Evolutionary conservation across 441 rosid genomes (phyloP).

Genomic region (Populus hybrid): DNA sequence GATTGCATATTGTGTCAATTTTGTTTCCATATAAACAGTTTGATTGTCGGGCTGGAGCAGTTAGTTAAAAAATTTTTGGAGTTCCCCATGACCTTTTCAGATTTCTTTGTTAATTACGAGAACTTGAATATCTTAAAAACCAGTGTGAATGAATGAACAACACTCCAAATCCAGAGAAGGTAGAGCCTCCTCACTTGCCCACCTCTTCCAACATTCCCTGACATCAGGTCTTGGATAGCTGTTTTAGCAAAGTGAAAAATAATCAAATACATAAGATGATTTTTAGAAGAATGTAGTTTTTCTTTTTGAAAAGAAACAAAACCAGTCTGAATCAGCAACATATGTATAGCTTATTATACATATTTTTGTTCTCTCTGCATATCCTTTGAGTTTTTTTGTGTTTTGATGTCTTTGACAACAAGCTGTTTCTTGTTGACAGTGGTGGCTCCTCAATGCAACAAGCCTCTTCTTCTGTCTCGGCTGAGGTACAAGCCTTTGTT

Average conservation of each 20-base stretch:
- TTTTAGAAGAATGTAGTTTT: not conserved
- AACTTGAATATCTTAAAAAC: not conserved
- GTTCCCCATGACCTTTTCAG: not conserved
- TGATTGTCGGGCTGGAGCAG: too few species aligned
- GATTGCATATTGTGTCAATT: too few species aligned
- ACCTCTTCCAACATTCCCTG: not conserved
- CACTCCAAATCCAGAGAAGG: not conserved
- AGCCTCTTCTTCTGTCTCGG: conserved; percentile 53
- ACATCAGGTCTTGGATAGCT: not conserved
- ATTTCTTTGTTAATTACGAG: not conserved
- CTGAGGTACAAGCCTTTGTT: conserved; percentile 49
- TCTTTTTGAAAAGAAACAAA: not conserved
- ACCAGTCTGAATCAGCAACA: not conserved
- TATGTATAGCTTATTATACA: not conserved
- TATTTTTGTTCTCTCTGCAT: too few species aligned
- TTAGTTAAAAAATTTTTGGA: not conserved
- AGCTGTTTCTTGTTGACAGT: conserved; percentile 25
- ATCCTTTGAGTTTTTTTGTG: not conserved
- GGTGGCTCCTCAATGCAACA: conserved; percentile 43
- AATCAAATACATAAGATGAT: too few species aligned
- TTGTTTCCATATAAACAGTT: too few species aligned
- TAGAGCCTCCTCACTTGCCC: not conserved
- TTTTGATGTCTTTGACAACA: not conserved
- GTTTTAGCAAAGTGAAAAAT: not conserved
- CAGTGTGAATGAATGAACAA: not conserved